Evolutionary conservation across 352 stramenopile genomes (phyloP), one percentile per base, ranked within the genome.

Genomic region (Stephanocyclus meneghinianus): DNA sequence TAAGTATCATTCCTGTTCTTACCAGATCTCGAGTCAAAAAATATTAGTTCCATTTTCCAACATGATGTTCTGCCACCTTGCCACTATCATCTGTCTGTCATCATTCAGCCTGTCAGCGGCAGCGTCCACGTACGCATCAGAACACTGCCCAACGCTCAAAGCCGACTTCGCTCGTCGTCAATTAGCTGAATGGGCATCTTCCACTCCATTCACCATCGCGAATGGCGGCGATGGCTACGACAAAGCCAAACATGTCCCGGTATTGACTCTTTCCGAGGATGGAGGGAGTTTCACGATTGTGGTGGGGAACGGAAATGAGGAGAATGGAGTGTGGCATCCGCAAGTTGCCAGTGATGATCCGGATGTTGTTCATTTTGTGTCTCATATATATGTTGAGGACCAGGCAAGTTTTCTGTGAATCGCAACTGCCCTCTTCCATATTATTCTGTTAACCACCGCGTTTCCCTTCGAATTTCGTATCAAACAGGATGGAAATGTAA

Each of bases 311-410:
- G 72, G 62, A 9, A 37, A 78, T 32, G 48, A 78, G 47, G 71
- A 78, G n/a, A 57, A 57, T 50, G 71, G 71, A 45, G 71, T 71
- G 26, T 78, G 60, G 45, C 71, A 78, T 62, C 42, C 55, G 32
- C 63, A 72, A 55, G 44, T 61, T 16, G 16, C 72, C 8, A 68
- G 48, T 45, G 44, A 63, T 16, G 63, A 74, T 74, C 63, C 63
- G 2, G 15, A 51, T 2, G n/a, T 67, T 13, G 72, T 79, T 45
- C 72, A 79, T 70, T 79, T 56, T 18, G 44, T 79, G 16, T 69
- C 62, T 7, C 72, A 79, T 44, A 68, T 74, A 11, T 53, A 73
- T 29, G 72, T 59, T 16, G 32, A 68, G 40, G 72, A 79, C 74
- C 72, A 79, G 44, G 71, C 72, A 35, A 67, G 71, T 60, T 10